These are phyloP conservation scores for Fusarium palustre DNA, from an alignment of 2,329 filamentous ascomycete genomes.

Conservation along the genomic window DNA sequence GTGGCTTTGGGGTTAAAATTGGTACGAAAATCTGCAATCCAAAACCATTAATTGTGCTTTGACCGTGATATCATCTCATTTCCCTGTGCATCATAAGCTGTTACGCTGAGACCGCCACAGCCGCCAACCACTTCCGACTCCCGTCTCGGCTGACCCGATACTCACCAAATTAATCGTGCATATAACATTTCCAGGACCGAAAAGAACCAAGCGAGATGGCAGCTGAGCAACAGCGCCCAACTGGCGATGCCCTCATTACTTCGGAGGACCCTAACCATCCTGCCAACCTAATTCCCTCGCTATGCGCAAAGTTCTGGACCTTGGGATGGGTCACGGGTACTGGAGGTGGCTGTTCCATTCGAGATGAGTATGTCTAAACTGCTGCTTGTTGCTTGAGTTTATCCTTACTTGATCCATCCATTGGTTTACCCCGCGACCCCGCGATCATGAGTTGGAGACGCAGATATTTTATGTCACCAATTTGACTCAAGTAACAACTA, in stretches of 20 bases:
- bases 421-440: conserved; percentile 30
- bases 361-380: conserved; percentile 64
- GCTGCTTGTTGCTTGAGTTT: conserved; percentile 35
- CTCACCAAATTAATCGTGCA: not conserved
- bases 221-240: conserved; percentile 31
- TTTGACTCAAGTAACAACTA: not conserved
- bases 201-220: conserved; percentile 33
- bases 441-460: conserved; percentile 18
- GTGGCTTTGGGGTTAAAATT: conserved; percentile 22
- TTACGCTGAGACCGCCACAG: conserved; percentile 2
- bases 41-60: not conserved
- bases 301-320: conserved; percentile 96
- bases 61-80: conserved; percentile 32
- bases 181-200: not conserved
- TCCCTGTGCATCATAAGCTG: conserved; percentile 24
- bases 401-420: conserved; percentile 13
- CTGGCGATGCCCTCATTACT: conserved; percentile 60
- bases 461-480: not conserved
- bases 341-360: conserved; percentile 83
- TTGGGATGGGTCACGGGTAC: conserved; percentile 95
- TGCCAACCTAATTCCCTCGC: conserved; percentile 91
- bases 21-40: not conserved
- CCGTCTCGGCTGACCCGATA: conserved; percentile 25
- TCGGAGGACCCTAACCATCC: conserved; percentile 84
- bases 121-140: conserved; percentile 23